These are phyloP conservation scores for Trebouxia sp. DNA, from an alignment of 139 green algal species.

Conservation along the genomic window DNA sequence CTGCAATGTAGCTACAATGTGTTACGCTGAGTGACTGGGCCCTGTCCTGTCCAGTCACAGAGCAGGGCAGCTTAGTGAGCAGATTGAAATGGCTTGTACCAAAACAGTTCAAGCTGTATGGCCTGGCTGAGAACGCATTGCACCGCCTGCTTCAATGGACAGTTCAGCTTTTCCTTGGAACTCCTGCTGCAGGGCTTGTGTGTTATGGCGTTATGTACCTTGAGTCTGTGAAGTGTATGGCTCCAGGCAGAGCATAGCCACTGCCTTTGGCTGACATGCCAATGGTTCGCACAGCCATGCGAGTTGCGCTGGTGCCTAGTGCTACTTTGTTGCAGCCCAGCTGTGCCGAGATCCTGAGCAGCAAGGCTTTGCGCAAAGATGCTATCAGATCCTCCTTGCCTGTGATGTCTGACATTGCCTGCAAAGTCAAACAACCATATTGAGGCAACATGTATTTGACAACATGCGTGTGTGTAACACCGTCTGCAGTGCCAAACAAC, in stretches of 20 bases:
- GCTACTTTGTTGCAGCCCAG: slow-evolving; percentile 61
- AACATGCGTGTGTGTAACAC: not conserved
- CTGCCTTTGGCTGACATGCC: slow-evolving; percentile 69
- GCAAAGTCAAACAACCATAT: not conserved
- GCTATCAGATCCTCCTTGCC: slow-evolving; percentile 66
- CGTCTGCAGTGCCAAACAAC: not conserved
- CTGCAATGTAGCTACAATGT: no score
- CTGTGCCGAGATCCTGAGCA: slow-evolving; percentile 41
- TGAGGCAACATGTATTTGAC: no score
- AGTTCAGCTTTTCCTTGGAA: no score
- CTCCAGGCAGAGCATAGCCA: slow-evolving; percentile 63
- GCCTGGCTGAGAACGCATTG: no score
- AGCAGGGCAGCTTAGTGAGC: no score
- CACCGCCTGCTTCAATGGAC: no score
- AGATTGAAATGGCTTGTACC: no score
- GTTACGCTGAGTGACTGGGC: no score
- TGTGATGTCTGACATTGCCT: slow-evolving; percentile 64
- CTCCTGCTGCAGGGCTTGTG: no score
- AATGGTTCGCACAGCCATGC: slow-evolving; percentile 58
- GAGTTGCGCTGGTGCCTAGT: slow-evolving; percentile 51
- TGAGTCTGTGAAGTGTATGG: slow-evolving; percentile 63
- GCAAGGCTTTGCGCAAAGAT: slow-evolving; percentile 56
- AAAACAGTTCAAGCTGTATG: no score
- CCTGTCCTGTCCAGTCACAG: no score
- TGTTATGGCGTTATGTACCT: no score